Percentiles rank a stretch among this genome's conserved stretches.
Conservation (phyloP, 2,329 filamentous ascomycete species). For the Arthroderma sp. region DNA sequence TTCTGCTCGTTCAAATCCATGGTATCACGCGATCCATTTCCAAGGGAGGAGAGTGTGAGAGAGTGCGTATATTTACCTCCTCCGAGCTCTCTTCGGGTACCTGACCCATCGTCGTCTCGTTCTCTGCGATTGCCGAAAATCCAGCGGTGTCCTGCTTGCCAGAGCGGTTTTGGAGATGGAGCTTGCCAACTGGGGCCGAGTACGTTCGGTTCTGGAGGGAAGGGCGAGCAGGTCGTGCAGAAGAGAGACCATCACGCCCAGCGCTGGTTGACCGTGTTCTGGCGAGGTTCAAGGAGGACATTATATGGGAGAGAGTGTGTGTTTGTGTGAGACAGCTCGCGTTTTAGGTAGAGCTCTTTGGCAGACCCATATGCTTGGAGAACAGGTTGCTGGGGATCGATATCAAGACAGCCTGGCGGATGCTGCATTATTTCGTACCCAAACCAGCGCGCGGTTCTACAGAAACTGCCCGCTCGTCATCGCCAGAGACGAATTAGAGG, state of each 20-base stretch:
- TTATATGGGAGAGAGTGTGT: slow-evolving; percentile 1
- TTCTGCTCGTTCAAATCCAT: background rate
- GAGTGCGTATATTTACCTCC: background rate
- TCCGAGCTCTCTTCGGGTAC: background rate
- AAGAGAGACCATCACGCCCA: slow-evolving; percentile 17
- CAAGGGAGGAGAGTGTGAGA: background rate
- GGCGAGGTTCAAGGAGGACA: slow-evolving; percentile 19
- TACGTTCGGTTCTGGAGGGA: slow-evolving; percentile 24
- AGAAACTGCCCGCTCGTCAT: background rate
- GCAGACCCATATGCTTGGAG: background rate
- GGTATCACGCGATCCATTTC: background rate
- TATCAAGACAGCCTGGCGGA: background rate
- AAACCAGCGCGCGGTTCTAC: slow-evolving; percentile 1
- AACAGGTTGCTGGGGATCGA: background rate
- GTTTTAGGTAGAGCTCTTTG: background rate
- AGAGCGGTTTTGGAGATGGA: background rate
- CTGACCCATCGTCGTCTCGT: background rate
- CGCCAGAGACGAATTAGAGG: background rate
- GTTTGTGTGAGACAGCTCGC: background rate
- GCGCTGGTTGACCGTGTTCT: slow-evolving; percentile 26
- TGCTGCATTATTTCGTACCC: background rate
- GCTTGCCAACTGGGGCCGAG: slow-evolving; percentile 25
- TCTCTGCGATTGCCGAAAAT: slow-evolving; percentile 4
- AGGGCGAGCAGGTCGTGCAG: slow-evolving; percentile 21
- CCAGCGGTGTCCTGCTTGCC: background rate